Percentiles rank a stretch among this genome's conserved stretches.
Evolutionary conservation across 805 yeast genomes (phyloP).

Genomic region (Metschnikowia gelsemii): DNA sequence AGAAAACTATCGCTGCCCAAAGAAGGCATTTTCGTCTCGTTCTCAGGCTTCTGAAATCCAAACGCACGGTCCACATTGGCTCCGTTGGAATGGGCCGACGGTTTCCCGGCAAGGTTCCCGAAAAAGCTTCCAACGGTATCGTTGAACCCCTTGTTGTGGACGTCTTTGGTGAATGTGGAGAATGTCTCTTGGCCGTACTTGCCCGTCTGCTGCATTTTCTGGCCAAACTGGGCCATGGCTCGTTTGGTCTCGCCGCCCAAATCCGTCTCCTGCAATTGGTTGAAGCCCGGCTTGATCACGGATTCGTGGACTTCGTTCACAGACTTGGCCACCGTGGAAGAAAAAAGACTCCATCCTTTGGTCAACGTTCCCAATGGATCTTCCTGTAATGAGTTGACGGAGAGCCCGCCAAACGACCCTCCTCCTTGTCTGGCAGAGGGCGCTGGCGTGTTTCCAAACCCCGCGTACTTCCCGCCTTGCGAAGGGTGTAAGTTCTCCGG

Average conservation of each 20-base stretch:
- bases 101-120: constrained; percentile 46
- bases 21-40: constrained; percentile 45
- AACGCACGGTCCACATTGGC: constrained; percentile 57
- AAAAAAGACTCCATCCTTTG: constrained; percentile 93
- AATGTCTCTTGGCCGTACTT: constrained; percentile 70
- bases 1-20: constrained; percentile 37
- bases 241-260: constrained; percentile 76
- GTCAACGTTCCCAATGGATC: constrained; percentile 91
- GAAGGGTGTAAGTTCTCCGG: constrained; percentile 85
- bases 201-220: constrained; percentile 87
- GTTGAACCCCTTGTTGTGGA: constrained; percentile 40
- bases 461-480: constrained; percentile 89
- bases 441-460: constrained; percentile 82
- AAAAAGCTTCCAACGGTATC: constrained; percentile 40
- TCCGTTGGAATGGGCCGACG: constrained; percentile 10
- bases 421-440: constrained; percentile 35
- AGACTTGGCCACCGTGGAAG: constrained; percentile 80
- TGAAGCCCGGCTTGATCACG: constrained; percentile 88
- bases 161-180: constrained; percentile 51
- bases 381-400: constrained; percentile 64
- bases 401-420: constrained; percentile 54
- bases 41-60: constrained; percentile 59
- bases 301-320: constrained; percentile 82
- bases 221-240: constrained; percentile 97
- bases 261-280: constrained; percentile 75